Percentiles rank a stretch among this genome's conserved stretches.
Evolutionary conservation across 345 rosid species (phyloP).

Genomic region (Hibiscus trionum): DNA sequence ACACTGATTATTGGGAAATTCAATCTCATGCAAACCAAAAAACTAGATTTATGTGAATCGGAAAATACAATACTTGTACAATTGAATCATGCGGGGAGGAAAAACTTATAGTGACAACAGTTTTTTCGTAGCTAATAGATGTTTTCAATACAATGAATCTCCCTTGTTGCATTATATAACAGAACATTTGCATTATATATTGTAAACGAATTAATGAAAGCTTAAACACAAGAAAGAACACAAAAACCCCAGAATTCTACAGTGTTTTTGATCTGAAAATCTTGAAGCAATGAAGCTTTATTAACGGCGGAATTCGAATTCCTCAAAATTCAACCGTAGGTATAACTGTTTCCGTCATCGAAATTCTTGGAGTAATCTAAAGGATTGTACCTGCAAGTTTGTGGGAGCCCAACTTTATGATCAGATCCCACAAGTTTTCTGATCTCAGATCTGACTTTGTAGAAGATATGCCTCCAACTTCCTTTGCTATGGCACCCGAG

Average conservation of each 20-base stretch:
- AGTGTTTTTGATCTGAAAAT: not conserved
- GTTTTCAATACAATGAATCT: not conserved
- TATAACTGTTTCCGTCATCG: slow-evolving; percentile 11
- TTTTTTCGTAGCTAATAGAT: not conserved
- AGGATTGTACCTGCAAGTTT: slow-evolving; percentile 48
- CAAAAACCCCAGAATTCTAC: not conserved
- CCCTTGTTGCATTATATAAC: too few species aligned
- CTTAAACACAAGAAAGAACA: not conserved
- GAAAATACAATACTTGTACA: not conserved
- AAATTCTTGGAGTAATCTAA: slow-evolving; percentile 41
- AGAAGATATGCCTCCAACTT: slow-evolving; percentile 79
- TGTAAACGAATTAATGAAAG: not conserved
- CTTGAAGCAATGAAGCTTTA: not conserved
- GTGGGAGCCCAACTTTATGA: slow-evolving; percentile 51
- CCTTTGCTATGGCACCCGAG: slow-evolving; percentile 62
- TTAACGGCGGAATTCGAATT: not conserved
- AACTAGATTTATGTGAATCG: too few species aligned
- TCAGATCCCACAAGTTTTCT: slow-evolving; percentile 46
- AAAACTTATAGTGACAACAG: not conserved
- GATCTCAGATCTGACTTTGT: slow-evolving; percentile 54
- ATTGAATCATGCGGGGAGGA: not conserved
- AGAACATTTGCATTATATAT: not conserved
- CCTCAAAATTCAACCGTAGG: not conserved
- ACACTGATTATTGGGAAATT: too few species aligned
- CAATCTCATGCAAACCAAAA: too few species aligned